These are phyloP conservation scores for Chaetomiaceae sp. DNA, from an alignment of 2,329 filamentous ascomycete species.

Conservation along the genomic window DNA sequence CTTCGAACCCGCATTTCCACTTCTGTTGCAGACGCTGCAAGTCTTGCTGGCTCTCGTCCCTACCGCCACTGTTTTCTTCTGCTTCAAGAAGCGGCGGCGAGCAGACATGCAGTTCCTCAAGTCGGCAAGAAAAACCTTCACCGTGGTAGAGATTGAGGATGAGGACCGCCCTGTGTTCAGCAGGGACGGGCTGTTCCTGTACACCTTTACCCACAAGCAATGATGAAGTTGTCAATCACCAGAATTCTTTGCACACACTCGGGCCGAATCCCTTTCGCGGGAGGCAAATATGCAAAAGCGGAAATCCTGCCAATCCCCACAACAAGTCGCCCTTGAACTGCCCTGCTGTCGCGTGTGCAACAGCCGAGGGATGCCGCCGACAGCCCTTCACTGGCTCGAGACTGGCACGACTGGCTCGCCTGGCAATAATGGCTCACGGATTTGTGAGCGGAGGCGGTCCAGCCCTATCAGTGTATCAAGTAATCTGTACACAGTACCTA, in stretches of 20 bases:
- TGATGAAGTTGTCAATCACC: background rate
- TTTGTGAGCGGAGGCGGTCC: too few species aligned
- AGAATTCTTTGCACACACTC: background rate
- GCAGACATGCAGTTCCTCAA: constrained; percentile 73
- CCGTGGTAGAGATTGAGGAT: constrained; percentile 56
- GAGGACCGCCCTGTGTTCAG: constrained; percentile 53
- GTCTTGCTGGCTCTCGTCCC: constrained; percentile 70
- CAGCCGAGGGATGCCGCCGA: too few species aligned
- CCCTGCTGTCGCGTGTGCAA: constrained; percentile 3
- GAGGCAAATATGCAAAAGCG: constrained; percentile 1
- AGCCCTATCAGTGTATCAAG: too few species aligned
- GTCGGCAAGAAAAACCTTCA: constrained; percentile 60
- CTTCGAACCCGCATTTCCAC: constrained; percentile 89
- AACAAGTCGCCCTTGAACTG: background rate
- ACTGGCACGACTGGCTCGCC: too few species aligned
- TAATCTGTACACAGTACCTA: too few species aligned
- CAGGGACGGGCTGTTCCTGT: constrained; percentile 55
- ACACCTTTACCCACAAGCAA: constrained; percentile 44
- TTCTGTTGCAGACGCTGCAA: constrained; percentile 71
- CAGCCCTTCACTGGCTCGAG: too few species aligned
- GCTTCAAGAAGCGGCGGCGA: constrained; percentile 86
- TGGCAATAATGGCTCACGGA: too few species aligned
- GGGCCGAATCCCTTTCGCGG: background rate
- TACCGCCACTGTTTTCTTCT: constrained; percentile 64
- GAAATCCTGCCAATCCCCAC: background rate